Conservation (phyloP, 2,329 filamentous ascomycete genomes). For the Ophiostoma perfectum region DNA sequence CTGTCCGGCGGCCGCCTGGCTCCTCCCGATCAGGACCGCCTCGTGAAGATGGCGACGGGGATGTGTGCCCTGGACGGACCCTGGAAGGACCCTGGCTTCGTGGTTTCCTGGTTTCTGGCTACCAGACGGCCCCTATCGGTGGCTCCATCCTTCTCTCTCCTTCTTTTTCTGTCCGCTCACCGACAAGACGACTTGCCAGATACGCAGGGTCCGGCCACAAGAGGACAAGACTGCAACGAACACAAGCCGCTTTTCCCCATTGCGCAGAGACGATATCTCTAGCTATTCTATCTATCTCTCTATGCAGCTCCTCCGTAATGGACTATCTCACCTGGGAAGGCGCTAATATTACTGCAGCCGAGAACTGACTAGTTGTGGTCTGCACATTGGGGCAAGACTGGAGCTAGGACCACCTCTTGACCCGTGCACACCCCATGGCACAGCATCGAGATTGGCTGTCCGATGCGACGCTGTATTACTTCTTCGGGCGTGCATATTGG, state of each 20-base stretch:
- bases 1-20: neutral
- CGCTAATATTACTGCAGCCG: neutral
- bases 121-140: neutral
- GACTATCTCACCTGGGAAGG: neutral
- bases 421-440: slow-evolving; percentile 5
- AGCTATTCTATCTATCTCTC: neutral
- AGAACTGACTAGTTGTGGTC: neutral
- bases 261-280: neutral
- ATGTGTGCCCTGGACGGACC: neutral
- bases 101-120: neutral
- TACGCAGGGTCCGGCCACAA: too few species aligned
- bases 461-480: neutral
- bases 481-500: neutral
- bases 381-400: neutral
- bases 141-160: neutral
- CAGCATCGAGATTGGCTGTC: slow-evolving; percentile 2
- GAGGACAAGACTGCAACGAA: too few species aligned
- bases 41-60: neutral
- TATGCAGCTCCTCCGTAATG: neutral
- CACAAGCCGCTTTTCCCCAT: neutral
- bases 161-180: neutral
- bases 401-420: slow-evolving; percentile 2
- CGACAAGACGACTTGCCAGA: neutral
- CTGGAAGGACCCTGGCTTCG: neutral
- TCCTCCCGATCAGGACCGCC: neutral